Percentiles rank a stretch among this genome's conserved stretches.
phyloP scores from a whole-genome alignment of 129 eudicot genomes.

The Rutidosis leptorrhynchoides region DNA sequence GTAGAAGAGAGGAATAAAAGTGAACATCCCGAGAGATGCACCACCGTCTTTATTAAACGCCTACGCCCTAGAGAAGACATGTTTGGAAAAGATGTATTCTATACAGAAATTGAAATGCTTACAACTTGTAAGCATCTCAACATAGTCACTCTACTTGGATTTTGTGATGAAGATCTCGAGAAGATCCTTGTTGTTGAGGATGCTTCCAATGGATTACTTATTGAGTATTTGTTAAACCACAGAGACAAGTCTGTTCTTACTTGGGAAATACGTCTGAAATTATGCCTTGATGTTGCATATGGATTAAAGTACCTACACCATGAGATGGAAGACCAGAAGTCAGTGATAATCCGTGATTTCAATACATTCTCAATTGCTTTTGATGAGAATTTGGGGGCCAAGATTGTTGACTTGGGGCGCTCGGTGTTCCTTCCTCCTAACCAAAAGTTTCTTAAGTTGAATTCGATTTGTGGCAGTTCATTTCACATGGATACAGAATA shows the following conservation, averaged over 20 bases:
- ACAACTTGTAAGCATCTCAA: slow-evolving; percentile 1
- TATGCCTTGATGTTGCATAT: slow-evolving; percentile 9
- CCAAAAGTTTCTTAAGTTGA: too few species aligned
- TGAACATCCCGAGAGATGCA: too few species aligned
- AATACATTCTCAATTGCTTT: too few species aligned
- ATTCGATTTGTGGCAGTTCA: too few species aligned
- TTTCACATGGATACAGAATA: background rate
- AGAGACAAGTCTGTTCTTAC: background rate
- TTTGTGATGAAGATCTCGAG: slow-evolving; percentile 6
- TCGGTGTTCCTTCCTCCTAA: background rate
- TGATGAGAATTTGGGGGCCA: background rate
- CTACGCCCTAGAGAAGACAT: background rate
- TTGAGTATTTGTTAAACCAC: background rate
- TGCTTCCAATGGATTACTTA: background rate
- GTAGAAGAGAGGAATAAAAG: background rate
- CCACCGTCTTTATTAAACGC: background rate
- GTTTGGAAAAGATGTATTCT: background rate
- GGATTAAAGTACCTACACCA: background rate
- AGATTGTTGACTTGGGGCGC: background rate
- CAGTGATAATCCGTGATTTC: slow-evolving; percentile 29
- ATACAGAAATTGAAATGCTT: slow-evolving; percentile 2
- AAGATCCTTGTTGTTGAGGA: background rate
- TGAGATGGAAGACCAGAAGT: background rate
- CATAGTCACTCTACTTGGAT: slow-evolving; percentile 5
- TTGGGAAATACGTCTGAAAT: background rate